Evolutionary conservation across 352 stramenopile genomes (phyloP).

Genomic region (Pythium insidiosum): DNA sequence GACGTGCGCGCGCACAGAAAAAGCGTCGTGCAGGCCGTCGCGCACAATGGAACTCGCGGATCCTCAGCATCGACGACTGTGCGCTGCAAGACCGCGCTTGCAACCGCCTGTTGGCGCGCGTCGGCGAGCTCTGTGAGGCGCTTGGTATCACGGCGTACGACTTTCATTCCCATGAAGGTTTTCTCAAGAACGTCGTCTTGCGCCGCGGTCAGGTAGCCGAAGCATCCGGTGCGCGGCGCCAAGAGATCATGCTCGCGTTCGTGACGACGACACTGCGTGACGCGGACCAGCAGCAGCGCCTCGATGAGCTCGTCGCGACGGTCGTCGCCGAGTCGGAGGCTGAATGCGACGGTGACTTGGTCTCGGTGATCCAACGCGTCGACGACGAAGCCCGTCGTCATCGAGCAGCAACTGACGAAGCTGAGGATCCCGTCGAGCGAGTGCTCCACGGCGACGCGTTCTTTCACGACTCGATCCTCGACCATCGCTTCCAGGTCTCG

Average conservation of each 20-base stretch:
- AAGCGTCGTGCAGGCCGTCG: conserved; percentile 26
- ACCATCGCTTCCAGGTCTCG: conserved; percentile 51
- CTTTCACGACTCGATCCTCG: conserved; percentile 53
- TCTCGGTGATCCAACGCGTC: conserved; percentile 56
- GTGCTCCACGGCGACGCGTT: conserved; percentile 38
- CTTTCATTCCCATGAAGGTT: conserved; percentile 44
- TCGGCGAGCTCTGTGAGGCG: conserved; percentile 22
- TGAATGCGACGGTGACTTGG: conserved; percentile 11
- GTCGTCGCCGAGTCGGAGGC: conserved; percentile 17
- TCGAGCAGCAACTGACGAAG: conserved; percentile 2
- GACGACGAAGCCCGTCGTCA: conserved; percentile 54
- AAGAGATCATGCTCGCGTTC: conserved; percentile 66
- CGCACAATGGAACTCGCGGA: conserved; percentile 45
- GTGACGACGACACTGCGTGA: conserved; percentile 38
- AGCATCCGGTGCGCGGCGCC: not conserved
- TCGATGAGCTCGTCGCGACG: conserved; percentile 24
- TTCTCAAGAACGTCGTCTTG: conserved; percentile 63
- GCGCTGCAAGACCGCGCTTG: conserved; percentile 32
- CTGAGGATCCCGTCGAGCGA: conserved; percentile 7
- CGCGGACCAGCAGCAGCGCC: conserved; percentile 18
- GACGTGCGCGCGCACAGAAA: conserved; percentile 16
- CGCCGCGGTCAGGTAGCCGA: conserved; percentile 27
- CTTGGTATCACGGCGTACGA: conserved; percentile 40
- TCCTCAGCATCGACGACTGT: conserved; percentile 61
- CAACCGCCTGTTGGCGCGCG: conserved; percentile 32